Evolutionary conservation across 1,284 basidiomycete genomes (phyloP), one percentile per base, ranked within the genome.

Genomic region (Dichomitus squalens): DNA sequence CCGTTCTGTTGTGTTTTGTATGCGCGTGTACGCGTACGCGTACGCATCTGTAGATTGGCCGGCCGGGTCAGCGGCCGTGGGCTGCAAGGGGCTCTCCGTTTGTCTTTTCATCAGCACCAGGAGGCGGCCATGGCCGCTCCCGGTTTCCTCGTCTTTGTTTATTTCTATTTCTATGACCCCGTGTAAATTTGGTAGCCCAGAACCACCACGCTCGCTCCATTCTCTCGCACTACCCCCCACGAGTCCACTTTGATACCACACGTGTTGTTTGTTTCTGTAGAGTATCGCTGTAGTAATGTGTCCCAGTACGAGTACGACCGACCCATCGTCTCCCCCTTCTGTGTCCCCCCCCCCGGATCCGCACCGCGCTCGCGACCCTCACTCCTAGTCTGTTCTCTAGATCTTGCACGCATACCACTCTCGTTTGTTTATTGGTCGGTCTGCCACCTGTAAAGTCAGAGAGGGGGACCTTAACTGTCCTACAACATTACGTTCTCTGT

Each of bases 51-150:
- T 58, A 53, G 58, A 58, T 63, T 60, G 61, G 60, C 46, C 47
- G 61, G 49, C 58, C 61, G 51, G 49, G 60, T 56, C 52, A 20
- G 55, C 40, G 50, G 57, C 55, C 55, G 49, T 44, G 21, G 49
- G 54, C 49, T 53, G 56, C 33, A 48, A 44, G 55, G 61, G 55
- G 55, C 58, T 21, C 41, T 40, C n/a, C 25, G 29, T 34, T 31
- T 36, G 33, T 23, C 35, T 47, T 16, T 43, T 11, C 29, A 6
- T 31, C n/a, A n/a, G n/a, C n/a, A n/a, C n/a, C n/a, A 31, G 29
- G 29, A 31, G 29, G 29, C 29, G 29, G 29, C 29, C 29, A 25
- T 58, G 48, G 39, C 41, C 41, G 33, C 8, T 35, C 33, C 41
- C 25, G 7, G 33, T 31, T 35, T 25, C 21, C 40, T 35, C 40